phyloP scores from a whole-genome alignment of 805 yeast species.

The Ogataea philodendri region DNA sequence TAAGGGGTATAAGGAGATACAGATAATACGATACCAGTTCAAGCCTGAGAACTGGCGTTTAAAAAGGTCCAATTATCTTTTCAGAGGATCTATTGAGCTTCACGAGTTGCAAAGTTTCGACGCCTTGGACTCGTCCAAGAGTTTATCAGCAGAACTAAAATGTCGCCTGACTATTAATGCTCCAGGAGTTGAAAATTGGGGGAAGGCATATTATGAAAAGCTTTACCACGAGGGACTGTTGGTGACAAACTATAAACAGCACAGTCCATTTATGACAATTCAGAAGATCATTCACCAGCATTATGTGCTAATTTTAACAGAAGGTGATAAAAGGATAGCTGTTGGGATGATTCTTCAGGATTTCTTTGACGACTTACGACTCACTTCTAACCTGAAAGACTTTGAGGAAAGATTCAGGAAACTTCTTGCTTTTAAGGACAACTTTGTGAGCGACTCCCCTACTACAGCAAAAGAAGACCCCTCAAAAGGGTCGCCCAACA shows the following conservation, averaged over 20 bases:
- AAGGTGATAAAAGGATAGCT: slow-evolving; percentile 17
- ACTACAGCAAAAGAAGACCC: slow-evolving; percentile 3
- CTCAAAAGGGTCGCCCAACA: slow-evolving; percentile 3
- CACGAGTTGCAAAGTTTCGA: slow-evolving; percentile 22
- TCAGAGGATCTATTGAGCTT: slow-evolving; percentile 25
- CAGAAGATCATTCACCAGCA: slow-evolving; percentile 23
- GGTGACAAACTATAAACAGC: slow-evolving; percentile 15
- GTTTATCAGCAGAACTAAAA: slow-evolving; percentile 17
- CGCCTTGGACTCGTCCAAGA: slow-evolving; percentile 19
- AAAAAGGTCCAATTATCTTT: slow-evolving; percentile 19
- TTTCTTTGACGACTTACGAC: slow-evolving; percentile 27
- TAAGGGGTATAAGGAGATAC: slow-evolving; percentile 13
- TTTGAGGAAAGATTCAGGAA: slow-evolving; percentile 22
- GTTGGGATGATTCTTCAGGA: slow-evolving; percentile 29
- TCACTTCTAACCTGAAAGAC: slow-evolving; percentile 19
- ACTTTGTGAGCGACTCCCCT: slow-evolving; percentile 5
- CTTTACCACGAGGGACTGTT: slow-evolving; percentile 12
- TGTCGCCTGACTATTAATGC: slow-evolving; percentile 18
- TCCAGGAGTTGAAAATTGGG: slow-evolving; percentile 18
- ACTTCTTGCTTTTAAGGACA: slow-evolving; percentile 14
- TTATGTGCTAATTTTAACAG: slow-evolving; percentile 24
- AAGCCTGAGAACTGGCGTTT: slow-evolving; percentile 17
- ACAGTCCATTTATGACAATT: slow-evolving; percentile 22
- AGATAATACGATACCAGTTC: slow-evolving; percentile 18
- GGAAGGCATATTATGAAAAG: slow-evolving; percentile 13